phyloP scores from a whole-genome alignment of 2,329 filamentous ascomycete genomes.

The Pyrenophora seminiperda region DNA sequence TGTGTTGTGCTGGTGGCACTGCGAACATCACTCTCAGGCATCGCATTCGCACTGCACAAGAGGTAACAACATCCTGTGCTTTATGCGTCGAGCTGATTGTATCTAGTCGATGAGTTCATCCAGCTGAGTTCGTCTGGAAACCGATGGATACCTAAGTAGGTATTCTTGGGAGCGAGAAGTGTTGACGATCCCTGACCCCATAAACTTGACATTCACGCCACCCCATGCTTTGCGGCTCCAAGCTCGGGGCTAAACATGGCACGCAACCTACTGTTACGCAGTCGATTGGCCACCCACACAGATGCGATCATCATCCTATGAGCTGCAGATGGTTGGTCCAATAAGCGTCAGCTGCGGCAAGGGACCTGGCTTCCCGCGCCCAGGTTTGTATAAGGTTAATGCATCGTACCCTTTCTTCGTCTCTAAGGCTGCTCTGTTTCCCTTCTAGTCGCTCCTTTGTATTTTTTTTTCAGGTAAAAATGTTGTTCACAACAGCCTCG shows the following conservation, averaged over 20 bases:
- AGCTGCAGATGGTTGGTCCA: slow-evolving; percentile 1
- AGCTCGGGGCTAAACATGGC: neutral
- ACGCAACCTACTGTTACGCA: neutral
- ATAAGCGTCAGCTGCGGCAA: neutral
- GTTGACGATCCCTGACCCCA: neutral
- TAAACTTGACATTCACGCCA: slow-evolving; percentile 3
- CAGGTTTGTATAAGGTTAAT: neutral
- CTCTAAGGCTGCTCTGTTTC: neutral
- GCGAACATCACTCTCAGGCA: too few relatives aligned
- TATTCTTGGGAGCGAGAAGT: neutral
- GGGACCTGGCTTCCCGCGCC: neutral
- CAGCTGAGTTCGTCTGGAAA: too few relatives aligned
- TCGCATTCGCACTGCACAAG: too few relatives aligned
- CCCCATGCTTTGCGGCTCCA: neutral
- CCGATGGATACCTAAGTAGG: too few relatives aligned
- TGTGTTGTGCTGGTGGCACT: too few relatives aligned
- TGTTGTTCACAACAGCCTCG: slow-evolving; percentile 4
- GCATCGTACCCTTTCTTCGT: neutral
- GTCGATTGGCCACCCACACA: slow-evolving; percentile 1
- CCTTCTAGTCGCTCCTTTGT: slow-evolving; percentile 1
- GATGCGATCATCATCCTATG: slow-evolving; percentile 3
- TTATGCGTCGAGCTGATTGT: too few relatives aligned
- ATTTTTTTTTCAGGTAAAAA: neutral
- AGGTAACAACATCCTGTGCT: too few relatives aligned
- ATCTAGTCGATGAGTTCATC: too few relatives aligned